These are phyloP conservation scores for Parmelia sp. DNA, from an alignment of 495 filamentous ascomycete species.

Conservation along the genomic window DNA sequence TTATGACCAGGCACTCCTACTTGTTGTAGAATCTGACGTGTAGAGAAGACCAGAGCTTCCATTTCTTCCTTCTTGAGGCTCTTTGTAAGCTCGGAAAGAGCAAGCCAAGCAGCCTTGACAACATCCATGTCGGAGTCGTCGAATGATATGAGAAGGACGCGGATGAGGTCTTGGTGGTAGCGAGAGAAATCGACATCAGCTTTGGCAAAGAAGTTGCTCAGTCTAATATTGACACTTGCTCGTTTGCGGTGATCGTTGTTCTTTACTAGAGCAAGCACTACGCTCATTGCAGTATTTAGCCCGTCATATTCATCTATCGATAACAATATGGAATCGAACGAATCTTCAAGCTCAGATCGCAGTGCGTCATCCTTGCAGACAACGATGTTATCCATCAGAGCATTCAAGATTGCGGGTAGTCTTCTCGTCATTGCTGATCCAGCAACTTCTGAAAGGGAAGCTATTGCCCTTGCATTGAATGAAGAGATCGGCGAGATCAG, in stretches of 20 bases:
- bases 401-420: conserved; percentile 80
- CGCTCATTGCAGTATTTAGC: conserved; percentile 88
- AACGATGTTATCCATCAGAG: conserved; percentile 88
- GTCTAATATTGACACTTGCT: conserved; percentile 65
- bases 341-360: conserved; percentile 61
- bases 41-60: conserved; percentile 85
- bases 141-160: conserved; percentile 81
- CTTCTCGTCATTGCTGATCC: conserved; percentile 81
- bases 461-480: conserved; percentile 91
- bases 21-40: conserved; percentile 73
- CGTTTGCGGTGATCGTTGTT: conserved; percentile 86
- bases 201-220: conserved; percentile 81
- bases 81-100: conserved; percentile 80
- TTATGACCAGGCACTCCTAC: conserved; percentile 82
- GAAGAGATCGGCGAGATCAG: conserved; percentile 82
- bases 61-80: conserved; percentile 94
- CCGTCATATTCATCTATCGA: conserved; percentile 96
- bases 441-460: conserved; percentile 86
- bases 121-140: conserved; percentile 78
- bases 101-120: conserved; percentile 87
- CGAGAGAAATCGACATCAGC: conserved; percentile 83
- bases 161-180: conserved; percentile 91
- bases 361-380: conserved; percentile 68
- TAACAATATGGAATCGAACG: conserved; percentile 81
- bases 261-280: conserved; percentile 78